These are phyloP conservation scores for Fusarium brevicatenulatum DNA, from an alignment of 2,329 filamentous ascomycete species.

Conservation along the genomic window DNA sequence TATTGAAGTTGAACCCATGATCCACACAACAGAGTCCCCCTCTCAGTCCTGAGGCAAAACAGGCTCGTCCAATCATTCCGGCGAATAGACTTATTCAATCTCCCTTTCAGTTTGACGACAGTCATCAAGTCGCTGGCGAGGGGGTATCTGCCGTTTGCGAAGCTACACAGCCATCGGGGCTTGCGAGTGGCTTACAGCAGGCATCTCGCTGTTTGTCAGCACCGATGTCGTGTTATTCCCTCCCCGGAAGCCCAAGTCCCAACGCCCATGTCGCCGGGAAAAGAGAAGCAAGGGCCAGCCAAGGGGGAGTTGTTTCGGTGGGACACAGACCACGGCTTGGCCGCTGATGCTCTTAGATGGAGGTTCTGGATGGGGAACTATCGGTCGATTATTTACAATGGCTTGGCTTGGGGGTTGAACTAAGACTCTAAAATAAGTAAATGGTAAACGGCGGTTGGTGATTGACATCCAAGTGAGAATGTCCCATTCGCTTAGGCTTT, in stretches of 20 bases:
- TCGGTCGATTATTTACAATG: constrained; percentile 22
- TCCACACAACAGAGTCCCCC: constrained; percentile 5
- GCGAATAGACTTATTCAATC: constrained; percentile 11
- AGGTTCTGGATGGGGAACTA: constrained; percentile 23
- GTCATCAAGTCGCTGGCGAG: background rate
- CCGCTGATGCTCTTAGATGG: constrained; percentile 4
- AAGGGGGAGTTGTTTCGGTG: constrained; percentile 7
- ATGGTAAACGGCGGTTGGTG: constrained; percentile 9
- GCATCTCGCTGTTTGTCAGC: background rate
- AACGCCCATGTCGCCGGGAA: constrained; percentile 11
- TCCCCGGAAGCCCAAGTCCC: background rate
- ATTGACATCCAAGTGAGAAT: constrained; percentile 1
- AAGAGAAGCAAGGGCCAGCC: constrained; percentile 8
- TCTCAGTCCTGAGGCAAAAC: background rate
- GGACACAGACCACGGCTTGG: constrained; percentile 23
- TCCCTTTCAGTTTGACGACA: background rate
- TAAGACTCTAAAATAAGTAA: background rate
- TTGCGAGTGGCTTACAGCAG: constrained; percentile 27
- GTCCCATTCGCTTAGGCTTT: background rate
- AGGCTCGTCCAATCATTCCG: background rate
- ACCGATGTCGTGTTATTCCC: background rate
- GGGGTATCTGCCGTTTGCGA: background rate
- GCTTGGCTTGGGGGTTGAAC: constrained; percentile 3
- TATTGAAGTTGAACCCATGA: constrained; percentile 14
- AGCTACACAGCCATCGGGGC: constrained; percentile 6